These are phyloP conservation scores for Hevea brasiliensis DNA, from an alignment of 345 rosid genomes.

Conservation along the genomic window DNA sequence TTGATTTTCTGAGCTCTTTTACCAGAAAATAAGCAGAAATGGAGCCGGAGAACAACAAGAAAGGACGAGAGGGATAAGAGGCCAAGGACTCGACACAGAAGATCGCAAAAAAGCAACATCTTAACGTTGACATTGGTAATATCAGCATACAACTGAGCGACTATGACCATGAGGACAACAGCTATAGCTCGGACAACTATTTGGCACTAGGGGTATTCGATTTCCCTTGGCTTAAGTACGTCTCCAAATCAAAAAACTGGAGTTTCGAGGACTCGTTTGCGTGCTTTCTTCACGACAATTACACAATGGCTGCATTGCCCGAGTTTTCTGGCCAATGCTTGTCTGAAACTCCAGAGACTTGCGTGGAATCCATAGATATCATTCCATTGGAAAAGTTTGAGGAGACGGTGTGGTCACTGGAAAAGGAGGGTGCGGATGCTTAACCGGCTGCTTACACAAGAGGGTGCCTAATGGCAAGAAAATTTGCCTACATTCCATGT, in stretches of 20 bases:
- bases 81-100: constrained; percentile 10
- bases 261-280: constrained; percentile 38
- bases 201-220: constrained; percentile 52
- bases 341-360: constrained; percentile 12
- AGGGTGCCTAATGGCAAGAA: no score
- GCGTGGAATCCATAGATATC: not conserved
- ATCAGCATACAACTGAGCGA: no score
- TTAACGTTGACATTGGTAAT: no score
- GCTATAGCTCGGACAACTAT: not conserved
- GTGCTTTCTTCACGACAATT: constrained; percentile 11
- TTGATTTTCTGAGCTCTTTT: no score
- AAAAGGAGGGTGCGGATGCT: no score
- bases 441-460: no score
- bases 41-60: constrained; percentile 34
- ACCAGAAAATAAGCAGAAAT: constrained; percentile 1
- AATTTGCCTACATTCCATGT: no score
- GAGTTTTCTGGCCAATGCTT: constrained; percentile 21
- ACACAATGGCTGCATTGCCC: not conserved
- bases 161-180: no score
- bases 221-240: constrained; percentile 62
- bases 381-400: constrained; percentile 35
- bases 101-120: constrained; percentile 25
- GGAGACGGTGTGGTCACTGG: constrained; percentile 31
- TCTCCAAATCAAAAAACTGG: constrained; percentile 46
- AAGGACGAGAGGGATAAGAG: constrained; percentile 31